Evolutionary conservation across 768 basidiomycete species (phyloP), one percentile per base, ranked within the genome.

Genomic region (Lyophyllum decastes): DNA sequence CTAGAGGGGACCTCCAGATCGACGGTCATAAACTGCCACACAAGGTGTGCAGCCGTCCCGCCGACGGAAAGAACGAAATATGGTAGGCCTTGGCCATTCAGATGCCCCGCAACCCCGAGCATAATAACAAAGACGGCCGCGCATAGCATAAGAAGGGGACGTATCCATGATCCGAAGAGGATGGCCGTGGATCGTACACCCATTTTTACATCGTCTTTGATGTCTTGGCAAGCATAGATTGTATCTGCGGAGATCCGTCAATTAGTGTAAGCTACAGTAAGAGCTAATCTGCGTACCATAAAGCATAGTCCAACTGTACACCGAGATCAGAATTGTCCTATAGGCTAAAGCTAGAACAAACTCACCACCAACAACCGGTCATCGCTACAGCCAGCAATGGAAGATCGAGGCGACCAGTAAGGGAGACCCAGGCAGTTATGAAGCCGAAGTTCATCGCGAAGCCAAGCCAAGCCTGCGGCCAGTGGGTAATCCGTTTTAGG

Each of bases 161-260:
- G 77, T 30, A 89, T 83, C 70, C 79, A 78, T 2, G 76, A 70
- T 14, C 86, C 88, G 65, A 89, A 90, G 14, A 89, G 77, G 44
- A 92, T 80, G 0, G 91, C 90, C 24, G 88, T 92, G 7, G 89
- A 92, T 59, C 85, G 83, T 40, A 92, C 84, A n/a, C 87, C 88
- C 55, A 83, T 85, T 50, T 82, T 79, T 40, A 86, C 70, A 69
- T 92, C 90, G 72, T 92, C 91, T 55, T 78, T 71, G 55, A 87
- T 86, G 70, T 93, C 91, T 75, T 91, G 83, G 68, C 88, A 90
- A 17, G 88, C 90, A 66, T 93, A 92, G 58, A 68, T 64, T n/a
- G 66, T 66, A 47, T 62, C 67, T 68, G 45, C 4, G 21, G 14
- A 45, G 7, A 34, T 21, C 43, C 30, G 16, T 57, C 51, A 22